Percentiles rank a stretch among this genome's conserved stretches.
phyloP scores from a whole-genome alignment of 2,329 filamentous ascomycete genomes.

The Tolypocladium nubicola region DNA sequence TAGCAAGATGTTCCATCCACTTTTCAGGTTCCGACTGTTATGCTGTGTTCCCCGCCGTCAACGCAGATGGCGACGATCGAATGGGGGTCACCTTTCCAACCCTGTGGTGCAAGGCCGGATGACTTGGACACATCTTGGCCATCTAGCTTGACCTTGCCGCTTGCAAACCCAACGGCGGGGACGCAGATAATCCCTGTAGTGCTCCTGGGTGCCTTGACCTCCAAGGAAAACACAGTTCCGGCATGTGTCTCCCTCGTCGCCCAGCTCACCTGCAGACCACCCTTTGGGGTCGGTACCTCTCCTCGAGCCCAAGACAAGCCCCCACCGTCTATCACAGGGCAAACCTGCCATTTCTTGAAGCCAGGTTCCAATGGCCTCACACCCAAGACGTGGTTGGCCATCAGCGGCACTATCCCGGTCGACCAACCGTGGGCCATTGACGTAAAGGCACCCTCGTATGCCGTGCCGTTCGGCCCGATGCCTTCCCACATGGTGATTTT shows the following conservation, averaged over 20 bases:
- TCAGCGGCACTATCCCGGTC: slow-evolving; percentile 36
- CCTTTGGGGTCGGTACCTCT: slow-evolving; percentile 27
- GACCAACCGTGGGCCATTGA: slow-evolving; percentile 41
- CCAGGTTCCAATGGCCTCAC: slow-evolving; percentile 32
- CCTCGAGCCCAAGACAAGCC: slow-evolving; percentile 32
- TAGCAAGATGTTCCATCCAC: too few species aligned
- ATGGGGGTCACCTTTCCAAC: too few species aligned
- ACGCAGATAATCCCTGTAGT: not conserved
- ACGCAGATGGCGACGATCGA: too few species aligned
- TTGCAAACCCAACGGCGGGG: not conserved
- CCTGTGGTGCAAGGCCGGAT: too few species aligned
- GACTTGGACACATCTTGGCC: too few species aligned
- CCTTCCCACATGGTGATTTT: slow-evolving; percentile 40
- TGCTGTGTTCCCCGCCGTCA: too few species aligned
- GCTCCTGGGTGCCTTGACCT: not conserved
- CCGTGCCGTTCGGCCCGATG: slow-evolving; percentile 28
- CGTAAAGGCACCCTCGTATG: slow-evolving; percentile 35
- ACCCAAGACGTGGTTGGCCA: slow-evolving; percentile 35
- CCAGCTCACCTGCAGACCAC: slow-evolving; percentile 7
- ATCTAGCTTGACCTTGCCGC: too few species aligned
- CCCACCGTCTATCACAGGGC: slow-evolving; percentile 19
- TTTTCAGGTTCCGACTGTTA: too few species aligned
- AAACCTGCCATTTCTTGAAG: slow-evolving; percentile 29
- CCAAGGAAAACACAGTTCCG: not conserved
- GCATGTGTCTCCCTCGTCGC: not conserved